A percentile compares a stretch with the other conserved stretches of the same genome.
These are phyloP conservation scores for Lojkania enalia DNA, from an alignment of 2,329 filamentous ascomycete species.

Conservation along the genomic window DNA sequence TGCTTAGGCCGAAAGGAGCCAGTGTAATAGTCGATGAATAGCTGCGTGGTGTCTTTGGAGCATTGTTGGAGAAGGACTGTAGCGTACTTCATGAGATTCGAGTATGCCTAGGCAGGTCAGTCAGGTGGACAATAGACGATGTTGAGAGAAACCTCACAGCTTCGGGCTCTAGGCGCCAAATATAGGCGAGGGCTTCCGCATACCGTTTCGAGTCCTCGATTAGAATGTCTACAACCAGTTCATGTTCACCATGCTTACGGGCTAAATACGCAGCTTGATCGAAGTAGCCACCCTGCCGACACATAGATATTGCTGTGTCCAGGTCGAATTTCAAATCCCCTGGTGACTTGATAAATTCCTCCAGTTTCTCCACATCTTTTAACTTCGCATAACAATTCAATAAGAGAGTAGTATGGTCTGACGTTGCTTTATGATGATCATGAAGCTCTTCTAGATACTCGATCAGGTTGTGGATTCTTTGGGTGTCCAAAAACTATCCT, in stretches of 20 bases:
- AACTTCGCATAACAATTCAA: slow-evolving; percentile 98
- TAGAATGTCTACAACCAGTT: slow-evolving; percentile 91
- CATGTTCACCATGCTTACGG: slow-evolving; percentile 89
- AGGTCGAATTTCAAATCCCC: slow-evolving; percentile 95
- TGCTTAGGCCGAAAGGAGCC: slow-evolving; percentile 77
- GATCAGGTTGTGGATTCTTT: slow-evolving; percentile 95
- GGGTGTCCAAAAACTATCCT: slow-evolving; percentile 83
- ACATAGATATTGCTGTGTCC: slow-evolving; percentile 97
- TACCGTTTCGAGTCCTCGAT: slow-evolving; percentile 96
- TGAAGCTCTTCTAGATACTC: slow-evolving; percentile 96
- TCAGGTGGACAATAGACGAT: not conserved
- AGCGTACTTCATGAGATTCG: slow-evolving; percentile 92
- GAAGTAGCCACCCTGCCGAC: slow-evolving; percentile 92
- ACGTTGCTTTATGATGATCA: slow-evolving; percentile 88
- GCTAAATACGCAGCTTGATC: slow-evolving; percentile 96
- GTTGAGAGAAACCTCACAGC: slow-evolving; percentile 57
- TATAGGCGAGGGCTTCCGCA: slow-evolving; percentile 83
- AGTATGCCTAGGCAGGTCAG: slow-evolving; percentile 65
- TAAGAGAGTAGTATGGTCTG: slow-evolving; percentile 91
- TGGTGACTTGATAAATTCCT: slow-evolving; percentile 94
- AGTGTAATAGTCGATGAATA: slow-evolving; percentile 96
- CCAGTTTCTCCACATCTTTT: slow-evolving; percentile 94
- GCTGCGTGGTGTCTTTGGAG: slow-evolving; percentile 74
- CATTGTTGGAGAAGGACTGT: slow-evolving; percentile 87
- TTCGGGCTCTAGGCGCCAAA: slow-evolving; percentile 82